Evolutionary conservation across 805 yeast species (phyloP).

Genomic region (Cyberlindnera mrakii): DNA sequence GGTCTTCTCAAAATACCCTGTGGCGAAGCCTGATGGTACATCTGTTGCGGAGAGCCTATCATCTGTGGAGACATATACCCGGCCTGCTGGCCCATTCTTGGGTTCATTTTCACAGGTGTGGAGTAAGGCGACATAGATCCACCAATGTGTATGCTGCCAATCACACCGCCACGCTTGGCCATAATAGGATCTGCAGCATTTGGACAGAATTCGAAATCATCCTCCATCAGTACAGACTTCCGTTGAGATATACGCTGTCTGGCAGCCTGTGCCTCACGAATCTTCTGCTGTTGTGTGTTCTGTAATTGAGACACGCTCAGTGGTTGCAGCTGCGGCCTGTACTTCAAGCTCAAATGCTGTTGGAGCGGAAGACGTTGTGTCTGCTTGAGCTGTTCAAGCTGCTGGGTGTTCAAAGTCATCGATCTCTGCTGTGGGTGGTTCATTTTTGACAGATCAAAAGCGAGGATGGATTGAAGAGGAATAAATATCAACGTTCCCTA

Average conservation of each 20-base stretch:
- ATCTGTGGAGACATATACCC: conserved; percentile 13
- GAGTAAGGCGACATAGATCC: conserved; percentile 14
- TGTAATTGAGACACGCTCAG: conserved; percentile 12
- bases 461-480: no score
- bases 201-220: conserved; percentile 69
- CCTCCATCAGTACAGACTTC: conserved; percentile 65
- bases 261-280: conserved; percentile 27
- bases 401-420: not conserved
- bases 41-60: conserved; percentile 11
- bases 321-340: conserved; percentile 8
- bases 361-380: conserved; percentile 3
- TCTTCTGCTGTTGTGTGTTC: conserved; percentile 12
- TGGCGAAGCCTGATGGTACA: conserved; percentile 12
- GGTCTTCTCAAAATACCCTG: conserved; percentile 17
- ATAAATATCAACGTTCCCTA: no score
- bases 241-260: conserved; percentile 51
- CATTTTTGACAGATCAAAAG: not conserved
- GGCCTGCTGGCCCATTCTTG: conserved; percentile 8
- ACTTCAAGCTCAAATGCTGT: conserved; percentile 7
- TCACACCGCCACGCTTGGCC: not conserved
- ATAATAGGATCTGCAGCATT: conserved; percentile 7
- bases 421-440: not conserved
- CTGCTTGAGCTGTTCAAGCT: conserved; percentile 7
- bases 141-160: not conserved
- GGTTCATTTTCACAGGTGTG: conserved; percentile 18